phyloP scores from a whole-genome alignment of 352 stramenopile species.

The Phytophthora pisi region DNA sequence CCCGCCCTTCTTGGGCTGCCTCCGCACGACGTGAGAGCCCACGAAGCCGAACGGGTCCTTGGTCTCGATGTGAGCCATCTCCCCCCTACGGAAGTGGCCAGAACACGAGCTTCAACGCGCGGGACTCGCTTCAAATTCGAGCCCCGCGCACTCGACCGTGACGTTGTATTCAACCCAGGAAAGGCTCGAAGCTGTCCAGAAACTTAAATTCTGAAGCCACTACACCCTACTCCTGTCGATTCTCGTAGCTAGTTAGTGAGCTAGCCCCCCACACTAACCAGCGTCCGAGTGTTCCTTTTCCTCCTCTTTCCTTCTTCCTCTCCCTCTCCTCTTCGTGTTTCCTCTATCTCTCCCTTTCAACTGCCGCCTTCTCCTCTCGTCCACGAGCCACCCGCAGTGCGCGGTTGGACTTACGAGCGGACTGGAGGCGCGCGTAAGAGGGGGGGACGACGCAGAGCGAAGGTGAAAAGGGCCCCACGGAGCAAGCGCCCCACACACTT shows the following conservation, averaged over 20 bases:
- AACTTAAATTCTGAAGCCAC: constrained; percentile 7
- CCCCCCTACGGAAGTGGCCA: constrained; percentile 6
- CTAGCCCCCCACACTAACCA: constrained; percentile 17
- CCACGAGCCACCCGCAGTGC: constrained; percentile 18
- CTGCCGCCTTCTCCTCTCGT: constrained; percentile 21
- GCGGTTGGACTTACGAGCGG: constrained; percentile 25
- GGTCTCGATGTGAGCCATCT: constrained; percentile 50
- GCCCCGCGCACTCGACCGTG: constrained; percentile 6
- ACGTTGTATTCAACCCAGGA: constrained; percentile 14
- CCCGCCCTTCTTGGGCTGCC: constrained; percentile 18
- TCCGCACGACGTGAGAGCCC: constrained; percentile 60
- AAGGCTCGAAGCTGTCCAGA: constrained; percentile 4
- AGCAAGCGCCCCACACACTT: background rate
- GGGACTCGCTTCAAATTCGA: constrained; percentile 18
- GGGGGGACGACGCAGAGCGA: constrained; percentile 5
- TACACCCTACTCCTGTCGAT: constrained; percentile 3
- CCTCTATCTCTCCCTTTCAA: constrained; percentile 11
- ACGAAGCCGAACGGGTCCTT: constrained; percentile 71
- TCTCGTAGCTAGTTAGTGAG: constrained; percentile 15
- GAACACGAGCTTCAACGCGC: constrained; percentile 9
- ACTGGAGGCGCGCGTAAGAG: constrained; percentile 7
- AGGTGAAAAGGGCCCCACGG: background rate
- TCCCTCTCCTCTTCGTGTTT: background rate
- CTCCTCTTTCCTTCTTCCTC: background rate
- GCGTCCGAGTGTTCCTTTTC: constrained; percentile 6